Evolutionary conservation across 2,329 filamentous ascomycete genomes (phyloP).

Genomic region (Claviceps spartinae): DNA sequence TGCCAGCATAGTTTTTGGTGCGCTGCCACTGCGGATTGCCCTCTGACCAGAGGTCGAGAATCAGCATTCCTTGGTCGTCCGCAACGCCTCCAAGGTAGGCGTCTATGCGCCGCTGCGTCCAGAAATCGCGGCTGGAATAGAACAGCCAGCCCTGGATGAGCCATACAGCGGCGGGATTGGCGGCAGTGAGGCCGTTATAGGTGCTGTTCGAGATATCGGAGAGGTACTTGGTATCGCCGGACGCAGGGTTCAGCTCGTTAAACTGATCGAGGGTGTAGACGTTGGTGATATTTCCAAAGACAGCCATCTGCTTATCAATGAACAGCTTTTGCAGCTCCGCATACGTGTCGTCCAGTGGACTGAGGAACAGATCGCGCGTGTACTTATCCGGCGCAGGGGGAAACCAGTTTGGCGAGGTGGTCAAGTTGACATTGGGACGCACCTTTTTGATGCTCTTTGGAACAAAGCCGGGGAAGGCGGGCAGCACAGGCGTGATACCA

Average conservation of each 20-base stretch:
- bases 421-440: slow-evolving; percentile 27
- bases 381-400: slow-evolving; percentile 18
- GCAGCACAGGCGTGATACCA: slow-evolving; percentile 37
- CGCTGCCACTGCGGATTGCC: slow-evolving; percentile 35
- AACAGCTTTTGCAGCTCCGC: slow-evolving; percentile 30
- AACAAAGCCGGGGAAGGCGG: slow-evolving; percentile 37
- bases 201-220: slow-evolving; percentile 19
- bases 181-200: slow-evolving; percentile 32
- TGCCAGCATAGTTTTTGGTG: slow-evolving; percentile 35
- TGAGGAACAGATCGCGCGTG: slow-evolving; percentile 33
- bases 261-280: slow-evolving; percentile 40
- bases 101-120: slow-evolving; percentile 30
- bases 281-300: slow-evolving; percentile 33
- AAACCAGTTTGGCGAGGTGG: slow-evolving; percentile 29
- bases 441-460: slow-evolving; percentile 26
- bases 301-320: slow-evolving; percentile 29
- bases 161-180: slow-evolving; percentile 35
- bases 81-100: slow-evolving; percentile 34
- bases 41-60: slow-evolving; percentile 38
- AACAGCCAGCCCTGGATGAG: slow-evolving; percentile 40
- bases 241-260: slow-evolving; percentile 36
- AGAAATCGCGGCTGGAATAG: slow-evolving; percentile 27
- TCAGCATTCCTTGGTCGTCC: slow-evolving; percentile 30
- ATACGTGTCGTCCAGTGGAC: slow-evolving; percentile 31
- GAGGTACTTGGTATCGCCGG: slow-evolving; percentile 29